Evolutionary conservation across 2,329 filamentous ascomycete genomes (phyloP), one percentile per base, ranked within the genome.

Genomic region (Helicocarpus griseus): DNA sequence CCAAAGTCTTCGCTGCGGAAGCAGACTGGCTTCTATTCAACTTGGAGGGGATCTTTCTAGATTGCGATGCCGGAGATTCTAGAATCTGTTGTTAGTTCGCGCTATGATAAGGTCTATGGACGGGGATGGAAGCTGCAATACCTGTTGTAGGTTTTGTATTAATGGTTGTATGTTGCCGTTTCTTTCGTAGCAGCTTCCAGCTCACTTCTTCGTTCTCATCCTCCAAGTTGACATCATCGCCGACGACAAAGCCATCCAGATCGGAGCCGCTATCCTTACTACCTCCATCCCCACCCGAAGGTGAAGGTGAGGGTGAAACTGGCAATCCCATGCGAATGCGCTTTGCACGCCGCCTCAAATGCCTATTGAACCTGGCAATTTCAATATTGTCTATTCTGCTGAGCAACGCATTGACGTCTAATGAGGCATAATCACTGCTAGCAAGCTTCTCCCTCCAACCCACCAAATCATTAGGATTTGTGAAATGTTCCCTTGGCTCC

Each of bases 401-500:
- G 54, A 69, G 57, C 58, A 63, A 69, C 6, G 49, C 52, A 17
- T 59, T 49, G 9, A 70, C 38, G 56, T 72, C 61, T 49, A 73
- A 71, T 14, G 55, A 51, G 6, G 47, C 35, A 33, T 61, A 51
- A 44, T 58, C 58, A 21, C 70, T 63, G 36, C 61, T 58, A 14
- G 53, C 53, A 44, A 70, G 65, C 39, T 65, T 67, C 21, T 57
- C 50, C 39, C 59, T 55, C 72, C 74, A 77, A 1, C 70, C 65
- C 6, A 61, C 36, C 19, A 79, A 60, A 0, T 66, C 70, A 9
- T 56, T 57, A 24, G 63, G 60, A 38, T 59, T 55, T 24, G 57
- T 48, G 53, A 79, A 74, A 43, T 66, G 65, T 2, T 68, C 64
- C 17, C 59, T 60, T 1, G 75, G 74, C 55, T 81, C 76, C 76